Conservation (phyloP, 495 filamentous ascomycete genomes). For the Aspergillus coremiiformis region DNA sequence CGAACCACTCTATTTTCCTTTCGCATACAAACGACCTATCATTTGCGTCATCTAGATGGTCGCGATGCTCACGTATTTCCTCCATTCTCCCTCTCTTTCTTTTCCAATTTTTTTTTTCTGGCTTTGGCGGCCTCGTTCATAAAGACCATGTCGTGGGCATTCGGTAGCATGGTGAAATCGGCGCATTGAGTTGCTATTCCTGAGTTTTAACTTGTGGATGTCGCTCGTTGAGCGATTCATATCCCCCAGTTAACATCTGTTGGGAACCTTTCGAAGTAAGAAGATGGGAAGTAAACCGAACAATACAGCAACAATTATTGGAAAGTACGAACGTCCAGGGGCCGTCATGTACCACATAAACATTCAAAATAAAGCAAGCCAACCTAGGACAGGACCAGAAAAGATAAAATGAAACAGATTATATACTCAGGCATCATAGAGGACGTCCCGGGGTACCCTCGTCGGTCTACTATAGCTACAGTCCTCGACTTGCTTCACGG, state of each 20-base stretch:
- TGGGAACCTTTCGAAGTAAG: not conserved
- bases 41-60: not conserved
- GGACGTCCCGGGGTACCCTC: too few species aligned
- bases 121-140: not conserved
- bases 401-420: not conserved
- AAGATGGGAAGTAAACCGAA: not conserved
- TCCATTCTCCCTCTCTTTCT: not conserved
- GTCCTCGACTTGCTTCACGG: too few species aligned
- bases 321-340: not conserved
- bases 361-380: not conserved
- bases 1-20: slow-evolving; percentile 1
- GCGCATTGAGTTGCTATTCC: slow-evolving; percentile 7
- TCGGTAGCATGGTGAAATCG: slow-evolving; percentile 12
- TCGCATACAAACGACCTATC: slow-evolving; percentile 10
- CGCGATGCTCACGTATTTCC: not conserved
- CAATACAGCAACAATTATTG: not conserved
- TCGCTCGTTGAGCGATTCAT: not conserved
- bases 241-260: not conserved
- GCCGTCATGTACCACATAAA: not conserved
- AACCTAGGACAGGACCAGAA: not conserved
- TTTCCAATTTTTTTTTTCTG: not conserved
- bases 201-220: not conserved
- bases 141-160: not conserved
- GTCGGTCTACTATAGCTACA: too few species aligned
- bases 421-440: not conserved